Conservation (phyloP, 1,139 yeast species). For the Tardiomyces depauwii region DNA sequence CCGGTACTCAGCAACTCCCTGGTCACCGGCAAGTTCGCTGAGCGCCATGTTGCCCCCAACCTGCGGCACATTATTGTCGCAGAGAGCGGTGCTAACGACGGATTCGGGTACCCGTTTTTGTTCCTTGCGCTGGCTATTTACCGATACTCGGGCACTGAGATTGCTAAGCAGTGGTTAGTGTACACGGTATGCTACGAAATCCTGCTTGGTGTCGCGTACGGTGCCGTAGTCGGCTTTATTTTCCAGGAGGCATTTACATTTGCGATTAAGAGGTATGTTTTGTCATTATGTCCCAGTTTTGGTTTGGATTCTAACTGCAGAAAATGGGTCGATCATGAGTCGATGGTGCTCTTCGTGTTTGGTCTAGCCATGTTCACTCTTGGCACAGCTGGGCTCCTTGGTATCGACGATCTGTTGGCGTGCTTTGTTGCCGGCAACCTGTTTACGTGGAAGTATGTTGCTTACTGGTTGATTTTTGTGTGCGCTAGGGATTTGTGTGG, state of each 20-base stretch:
- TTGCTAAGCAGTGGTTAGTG: conserved; percentile 28
- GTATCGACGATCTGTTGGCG: conserved; percentile 85
- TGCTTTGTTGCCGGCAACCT: conserved; percentile 96
- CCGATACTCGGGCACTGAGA: conserved; percentile 17
- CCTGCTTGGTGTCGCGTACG: conserved; percentile 24
- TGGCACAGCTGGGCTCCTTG: conserved; percentile 86
- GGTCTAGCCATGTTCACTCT: conserved; percentile 82
- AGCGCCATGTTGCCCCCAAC: conserved; percentile 22
- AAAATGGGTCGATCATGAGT: conserved; percentile 18
- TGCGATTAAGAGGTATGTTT: conserved; percentile 9
- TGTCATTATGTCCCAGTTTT: not conserved
- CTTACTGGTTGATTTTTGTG: conserved; percentile 51
- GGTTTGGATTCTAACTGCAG: conserved; percentile 3
- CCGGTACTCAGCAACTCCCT: conserved; percentile 35
- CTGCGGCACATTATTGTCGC: conserved; percentile 26
- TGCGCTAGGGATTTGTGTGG: conserved; percentile 3
- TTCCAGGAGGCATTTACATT: conserved; percentile 20
- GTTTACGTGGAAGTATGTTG: conserved; percentile 55
- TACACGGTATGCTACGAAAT: conserved; percentile 28
- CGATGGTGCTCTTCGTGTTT: conserved; percentile 26
- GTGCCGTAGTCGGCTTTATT: conserved; percentile 23
- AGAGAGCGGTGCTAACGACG: conserved; percentile 33
- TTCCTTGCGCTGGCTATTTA: conserved; percentile 25
- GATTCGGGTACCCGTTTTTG: conserved; percentile 31
- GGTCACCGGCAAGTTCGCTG: conserved; percentile 33